These are phyloP conservation scores for Microdochium trichocladiopsis DNA, from an alignment of 2,329 filamentous ascomycete genomes.

Conservation along the genomic window DNA sequence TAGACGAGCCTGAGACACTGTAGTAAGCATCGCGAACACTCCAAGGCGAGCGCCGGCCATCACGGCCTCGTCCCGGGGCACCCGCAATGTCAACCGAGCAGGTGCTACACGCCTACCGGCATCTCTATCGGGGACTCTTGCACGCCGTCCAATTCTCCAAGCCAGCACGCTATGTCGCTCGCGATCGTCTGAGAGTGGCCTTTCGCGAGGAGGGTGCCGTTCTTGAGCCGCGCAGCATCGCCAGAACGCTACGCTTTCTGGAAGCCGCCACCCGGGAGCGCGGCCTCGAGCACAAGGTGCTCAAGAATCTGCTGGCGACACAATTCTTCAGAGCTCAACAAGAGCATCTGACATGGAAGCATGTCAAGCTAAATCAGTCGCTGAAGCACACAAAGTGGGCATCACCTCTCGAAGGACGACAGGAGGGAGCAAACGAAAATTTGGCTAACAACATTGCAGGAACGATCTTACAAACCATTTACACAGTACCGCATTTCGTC, in stretches of 20 bases:
- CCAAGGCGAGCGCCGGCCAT: no score
- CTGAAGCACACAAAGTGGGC: constrained; percentile 8
- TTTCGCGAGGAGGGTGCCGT: constrained; percentile 43
- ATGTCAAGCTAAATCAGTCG: constrained; percentile 1
- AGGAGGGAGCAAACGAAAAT: no score
- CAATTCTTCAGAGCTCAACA: constrained; percentile 16
- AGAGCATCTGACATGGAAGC: constrained; percentile 18
- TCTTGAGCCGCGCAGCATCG: constrained; percentile 45
- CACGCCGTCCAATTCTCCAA: constrained; percentile 65
- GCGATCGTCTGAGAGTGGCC: constrained; percentile 50
- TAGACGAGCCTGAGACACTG: no score
- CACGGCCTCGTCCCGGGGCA: no score
- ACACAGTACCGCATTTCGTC: constrained; percentile 35
- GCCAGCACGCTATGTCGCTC: constrained; percentile 57
- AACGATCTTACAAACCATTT: constrained; percentile 9
- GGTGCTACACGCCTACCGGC: constrained; percentile 60
- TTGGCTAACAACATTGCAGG: constrained; percentile 10
- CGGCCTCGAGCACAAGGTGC: constrained; percentile 64
- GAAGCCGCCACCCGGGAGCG: constrained; percentile 53
- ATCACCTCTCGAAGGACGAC: constrained; percentile 1
- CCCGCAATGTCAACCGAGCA: constrained; percentile 27
- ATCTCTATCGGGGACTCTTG: constrained; percentile 60
- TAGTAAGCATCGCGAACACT: no score
- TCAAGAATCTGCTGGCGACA: constrained; percentile 60
- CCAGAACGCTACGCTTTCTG: constrained; percentile 65